Base-by-base conservation (phyloP, 2,329 filamentous ascomycete genomes). In the Dryadomyces quercivorus region DNA sequence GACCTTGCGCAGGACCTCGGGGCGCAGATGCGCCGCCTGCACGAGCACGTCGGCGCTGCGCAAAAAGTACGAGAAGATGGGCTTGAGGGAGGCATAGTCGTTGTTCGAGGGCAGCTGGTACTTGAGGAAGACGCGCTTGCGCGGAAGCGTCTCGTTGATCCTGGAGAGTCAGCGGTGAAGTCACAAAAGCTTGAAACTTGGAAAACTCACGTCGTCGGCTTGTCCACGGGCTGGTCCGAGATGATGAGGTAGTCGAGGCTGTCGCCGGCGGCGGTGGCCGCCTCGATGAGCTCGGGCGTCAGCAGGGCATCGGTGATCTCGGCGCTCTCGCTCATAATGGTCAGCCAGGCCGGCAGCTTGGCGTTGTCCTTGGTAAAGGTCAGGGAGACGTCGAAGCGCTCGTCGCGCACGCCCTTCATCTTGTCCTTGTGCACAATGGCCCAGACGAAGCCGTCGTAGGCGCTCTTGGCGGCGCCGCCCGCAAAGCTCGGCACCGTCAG, bases 291-390 rank as follows among this genome's bases (percentile, higher is more conserved):
- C 63, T 97, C 92, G n/a, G 86, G 78, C 4, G 89, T 95, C 51
- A 98, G 78, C 61, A 98, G 74, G 7, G 82, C 75, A 48, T 96
- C 88, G 13, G 91, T 96, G 63, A 98, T 85, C 72, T 97, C 93
- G 56, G 91, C 90, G 70, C 85, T 95, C 76, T 98, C 93, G 65
- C 84, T 94, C 93, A 98, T 97, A 65, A 96, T 82, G 13, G 89
- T 95, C 54, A 85, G 76, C 91, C 91, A 98, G 59, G 78, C 72
- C 38, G 93, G 92, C 38, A 98, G 81, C 75, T 95, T 96, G 54
- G 85, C 67, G 71, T 91, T 82, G 65, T 98, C 93, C 77, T 95
- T 95, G 66, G 92, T 96, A 60, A 84, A 83, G 45, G 93, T 96
- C 61, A 98, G 80, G 53, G 88, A 95, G 54, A 96, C 75, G 67